Evolutionary conservation across 331 rosid species (phyloP), one percentile per base, ranked within the genome.

Genomic region (Acacia concinna): DNA sequence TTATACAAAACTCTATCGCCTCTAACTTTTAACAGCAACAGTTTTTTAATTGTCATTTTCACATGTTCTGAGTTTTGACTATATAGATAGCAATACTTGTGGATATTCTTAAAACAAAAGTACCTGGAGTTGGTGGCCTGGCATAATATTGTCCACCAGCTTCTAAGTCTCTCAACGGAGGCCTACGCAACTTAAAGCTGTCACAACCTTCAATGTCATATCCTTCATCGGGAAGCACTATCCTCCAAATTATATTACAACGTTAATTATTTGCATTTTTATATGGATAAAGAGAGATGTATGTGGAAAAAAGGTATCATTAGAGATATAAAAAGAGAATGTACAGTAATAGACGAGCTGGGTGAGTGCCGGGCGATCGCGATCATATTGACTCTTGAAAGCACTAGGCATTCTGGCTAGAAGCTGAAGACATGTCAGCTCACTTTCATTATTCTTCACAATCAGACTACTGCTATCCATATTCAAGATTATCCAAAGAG

Each of bases 391-490:
- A 12, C 65, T 57, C 34, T 27, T 3, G 5, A 57, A 57, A 4
- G 32, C 65, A 0, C 4, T 0, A 12, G 65, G 65, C 65, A 57
- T 3, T 11, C 34, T 11, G 14, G 17, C 65, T 7, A 57, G 65
- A 10, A 57, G 34, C 32, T 57, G 65, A 57, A 57, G 32, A 57
- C 65, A 25, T 8, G 65, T 25, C 2, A 57, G 6, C 0, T 4
- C 0, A 3, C 3, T 4, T 3, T 57, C 0, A 57, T 57, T 57
- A 2, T 0, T 0, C 7, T 11, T 4, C 7, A 0, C 0, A 12
- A 21, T 20, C 25, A 57, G 8, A 11, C 8, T 27, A 0, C 2
- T 57, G 20, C 2, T 11, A 57, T 57, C 13, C 65, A 57, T 57
- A 11, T 4, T 57, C 18, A 4, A 12, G 7, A 57, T 57, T 25